Evolutionary conservation across 2,329 filamentous ascomycete species (phyloP).

Genomic region (Aspergillus brunneoviolaceus): DNA sequence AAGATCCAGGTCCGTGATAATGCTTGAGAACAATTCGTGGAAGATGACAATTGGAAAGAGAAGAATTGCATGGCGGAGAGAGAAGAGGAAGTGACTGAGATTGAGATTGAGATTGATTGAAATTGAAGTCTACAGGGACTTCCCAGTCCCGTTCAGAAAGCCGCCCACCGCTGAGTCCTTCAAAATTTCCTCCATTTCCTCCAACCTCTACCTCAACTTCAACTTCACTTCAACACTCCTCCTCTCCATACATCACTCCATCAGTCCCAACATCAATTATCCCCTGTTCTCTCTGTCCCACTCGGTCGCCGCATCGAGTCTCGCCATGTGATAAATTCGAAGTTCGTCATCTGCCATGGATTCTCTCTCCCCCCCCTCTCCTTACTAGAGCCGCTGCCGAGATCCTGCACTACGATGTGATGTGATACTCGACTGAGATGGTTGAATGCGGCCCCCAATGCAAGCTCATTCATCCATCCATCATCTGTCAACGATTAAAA

Average conservation of each 20-base stretch:
- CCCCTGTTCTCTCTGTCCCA: not conserved
- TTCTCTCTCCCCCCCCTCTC: not conserved
- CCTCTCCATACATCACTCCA: not conserved
- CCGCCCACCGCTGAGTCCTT: not conserved
- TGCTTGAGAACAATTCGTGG: no score
- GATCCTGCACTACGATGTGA: not conserved
- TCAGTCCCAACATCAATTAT: not conserved
- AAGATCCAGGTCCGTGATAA: not conserved
- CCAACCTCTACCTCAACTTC: conserved; percentile 6
- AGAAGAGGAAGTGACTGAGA: not conserved
- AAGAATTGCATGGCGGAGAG: no score
- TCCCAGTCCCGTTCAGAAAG: not conserved
- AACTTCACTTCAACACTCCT: not conserved
- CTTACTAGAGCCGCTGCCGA: conserved; percentile 6
- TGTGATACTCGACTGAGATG: not conserved
- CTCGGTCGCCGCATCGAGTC: not conserved
- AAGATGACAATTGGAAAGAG: no score
- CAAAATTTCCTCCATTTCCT: not conserved
- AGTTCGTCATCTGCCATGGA: conserved; percentile 13
- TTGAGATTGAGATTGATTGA: no score
- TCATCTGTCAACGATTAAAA: conserved; percentile 7
- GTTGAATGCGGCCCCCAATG: not conserved
- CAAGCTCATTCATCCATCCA: not conserved
- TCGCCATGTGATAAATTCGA: conserved; percentile 12
- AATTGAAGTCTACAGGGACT: not conserved